These are phyloP conservation scores for Apostasia shenzhenica DNA, from an alignment of 106 monocot genomes.

Conservation along the genomic window DNA sequence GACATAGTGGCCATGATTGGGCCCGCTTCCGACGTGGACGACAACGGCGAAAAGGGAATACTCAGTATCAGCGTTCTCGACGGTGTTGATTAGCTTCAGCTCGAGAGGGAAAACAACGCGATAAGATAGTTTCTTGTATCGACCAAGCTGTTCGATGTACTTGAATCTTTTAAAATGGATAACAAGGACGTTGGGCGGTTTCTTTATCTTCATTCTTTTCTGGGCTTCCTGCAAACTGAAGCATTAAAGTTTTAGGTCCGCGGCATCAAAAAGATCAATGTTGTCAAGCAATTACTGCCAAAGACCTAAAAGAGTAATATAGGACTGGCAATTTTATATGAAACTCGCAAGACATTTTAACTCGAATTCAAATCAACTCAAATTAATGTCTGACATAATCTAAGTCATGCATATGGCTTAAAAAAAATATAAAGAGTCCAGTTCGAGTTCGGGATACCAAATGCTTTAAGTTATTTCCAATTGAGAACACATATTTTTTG, in stretches of 20 bases:
- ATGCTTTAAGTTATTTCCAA: too few relatives aligned
- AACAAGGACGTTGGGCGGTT: constrained; percentile 35
- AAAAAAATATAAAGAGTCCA: too few relatives aligned
- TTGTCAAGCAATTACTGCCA: background rate
- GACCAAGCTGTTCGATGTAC: constrained; percentile 42
- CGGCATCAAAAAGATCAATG: background rate
- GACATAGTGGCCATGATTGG: constrained; percentile 51
- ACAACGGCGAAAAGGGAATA: constrained; percentile 45
- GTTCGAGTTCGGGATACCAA: too few relatives aligned
- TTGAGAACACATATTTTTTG: too few relatives aligned
- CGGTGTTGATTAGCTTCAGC: constrained; percentile 34
- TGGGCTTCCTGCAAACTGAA: constrained; percentile 54
- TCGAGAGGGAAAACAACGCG: constrained; percentile 47
- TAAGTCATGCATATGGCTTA: too few relatives aligned
- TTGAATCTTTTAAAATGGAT: constrained; percentile 56
- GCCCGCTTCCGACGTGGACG: constrained; percentile 48
- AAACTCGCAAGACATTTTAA: too few relatives aligned
- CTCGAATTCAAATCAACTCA: too few relatives aligned
- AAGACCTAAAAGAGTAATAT: background rate
- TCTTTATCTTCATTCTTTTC: constrained; percentile 57
- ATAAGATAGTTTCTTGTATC: constrained; percentile 46
- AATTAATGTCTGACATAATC: too few relatives aligned
- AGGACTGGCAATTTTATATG: background rate
- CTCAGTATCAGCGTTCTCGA: constrained; percentile 23
- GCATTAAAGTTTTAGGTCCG: background rate